phyloP scores from a whole-genome alignment of 805 yeast genomes.

The Alloascoidea hylecoeti region DNA sequence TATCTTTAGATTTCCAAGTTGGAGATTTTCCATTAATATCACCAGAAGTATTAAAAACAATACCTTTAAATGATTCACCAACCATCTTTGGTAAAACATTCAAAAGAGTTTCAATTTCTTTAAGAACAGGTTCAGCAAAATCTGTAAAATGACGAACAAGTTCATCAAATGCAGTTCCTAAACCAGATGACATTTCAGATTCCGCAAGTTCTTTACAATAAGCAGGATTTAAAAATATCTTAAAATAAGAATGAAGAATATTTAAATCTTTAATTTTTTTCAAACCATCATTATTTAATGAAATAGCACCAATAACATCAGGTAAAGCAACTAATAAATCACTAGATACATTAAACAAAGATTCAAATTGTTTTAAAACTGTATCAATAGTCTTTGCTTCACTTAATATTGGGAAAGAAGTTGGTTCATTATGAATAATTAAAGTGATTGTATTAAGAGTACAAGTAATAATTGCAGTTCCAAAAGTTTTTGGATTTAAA shows the following conservation, averaged over 20 bases:
- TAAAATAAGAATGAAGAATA: slow-evolving; percentile 29
- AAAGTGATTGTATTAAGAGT: slow-evolving; percentile 50
- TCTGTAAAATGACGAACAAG: slow-evolving; percentile 73
- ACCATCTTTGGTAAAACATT: slow-evolving; percentile 11
- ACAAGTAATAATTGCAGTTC: slow-evolving; percentile 45
- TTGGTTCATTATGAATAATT: slow-evolving; percentile 83
- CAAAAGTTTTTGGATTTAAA: slow-evolving; percentile 43
- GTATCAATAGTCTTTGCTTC: slow-evolving; percentile 66
- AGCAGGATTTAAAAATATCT: slow-evolving; percentile 30
- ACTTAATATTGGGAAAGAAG: slow-evolving; percentile 65
- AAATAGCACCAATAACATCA: slow-evolving; percentile 70
- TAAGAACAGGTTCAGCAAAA: slow-evolving; percentile 42
- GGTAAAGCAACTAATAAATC: slow-evolving; percentile 50
- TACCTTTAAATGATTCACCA: slow-evolving; percentile 12
- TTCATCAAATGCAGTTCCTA: slow-evolving; percentile 68
- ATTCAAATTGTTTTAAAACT: slow-evolving; percentile 41
- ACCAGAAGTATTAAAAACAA: background rate
- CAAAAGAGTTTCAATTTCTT: slow-evolving; percentile 21
- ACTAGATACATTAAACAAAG: slow-evolving; percentile 40
- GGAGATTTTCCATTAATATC: slow-evolving; percentile 15
- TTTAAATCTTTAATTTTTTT: slow-evolving; percentile 29
- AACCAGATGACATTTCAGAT: slow-evolving; percentile 34
- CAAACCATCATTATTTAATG: slow-evolving; percentile 64
- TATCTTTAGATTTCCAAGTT: slow-evolving; percentile 40
- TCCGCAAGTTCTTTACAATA: slow-evolving; percentile 39